Evolutionary conservation across 2,329 filamentous ascomycete genomes (phyloP).

Genomic region (Aureobasidium lini): DNA sequence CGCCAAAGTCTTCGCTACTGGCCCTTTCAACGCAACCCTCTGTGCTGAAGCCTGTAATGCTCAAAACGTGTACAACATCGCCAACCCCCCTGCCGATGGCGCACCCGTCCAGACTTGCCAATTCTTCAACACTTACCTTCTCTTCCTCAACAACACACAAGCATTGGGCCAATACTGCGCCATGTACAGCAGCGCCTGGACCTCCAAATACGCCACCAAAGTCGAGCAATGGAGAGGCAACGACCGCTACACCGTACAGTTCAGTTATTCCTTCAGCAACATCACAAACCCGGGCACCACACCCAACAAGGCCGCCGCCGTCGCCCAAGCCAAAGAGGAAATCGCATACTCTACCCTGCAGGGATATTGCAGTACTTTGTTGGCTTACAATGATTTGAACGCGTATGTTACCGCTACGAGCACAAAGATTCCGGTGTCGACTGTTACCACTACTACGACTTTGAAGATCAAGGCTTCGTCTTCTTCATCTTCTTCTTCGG

Average conservation of each 20-base stretch:
- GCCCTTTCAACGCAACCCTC: conserved; percentile 25
- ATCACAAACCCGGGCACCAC: background rate
- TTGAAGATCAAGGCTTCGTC: background rate
- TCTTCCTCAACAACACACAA: background rate
- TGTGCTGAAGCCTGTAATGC: conserved; percentile 24
- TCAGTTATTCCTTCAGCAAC: conserved; percentile 14
- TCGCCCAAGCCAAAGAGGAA: conserved; percentile 17
- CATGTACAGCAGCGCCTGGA: conserved; percentile 18
- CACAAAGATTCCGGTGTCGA: background rate
- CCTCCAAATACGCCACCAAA: conserved; percentile 18
- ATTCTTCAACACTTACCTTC: conserved; percentile 12
- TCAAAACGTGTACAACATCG: conserved; percentile 18
- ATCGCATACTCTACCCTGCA: background rate
- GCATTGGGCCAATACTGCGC: conserved; percentile 12
- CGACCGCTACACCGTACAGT: conserved; percentile 13
- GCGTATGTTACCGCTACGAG: background rate
- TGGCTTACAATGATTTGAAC: background rate
- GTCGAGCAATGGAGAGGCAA: conserved; percentile 10
- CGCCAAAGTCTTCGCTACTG: conserved; percentile 21
- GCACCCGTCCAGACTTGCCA: background rate
- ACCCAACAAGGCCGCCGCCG: conserved; percentile 11
- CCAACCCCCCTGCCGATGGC: conserved; percentile 13
- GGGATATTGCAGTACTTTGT: background rate
- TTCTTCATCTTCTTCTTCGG: background rate
- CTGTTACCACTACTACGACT: background rate